Conservation (phyloP, 2,329 filamentous ascomycete species). For the Neoarthrinium moseri region DNA sequence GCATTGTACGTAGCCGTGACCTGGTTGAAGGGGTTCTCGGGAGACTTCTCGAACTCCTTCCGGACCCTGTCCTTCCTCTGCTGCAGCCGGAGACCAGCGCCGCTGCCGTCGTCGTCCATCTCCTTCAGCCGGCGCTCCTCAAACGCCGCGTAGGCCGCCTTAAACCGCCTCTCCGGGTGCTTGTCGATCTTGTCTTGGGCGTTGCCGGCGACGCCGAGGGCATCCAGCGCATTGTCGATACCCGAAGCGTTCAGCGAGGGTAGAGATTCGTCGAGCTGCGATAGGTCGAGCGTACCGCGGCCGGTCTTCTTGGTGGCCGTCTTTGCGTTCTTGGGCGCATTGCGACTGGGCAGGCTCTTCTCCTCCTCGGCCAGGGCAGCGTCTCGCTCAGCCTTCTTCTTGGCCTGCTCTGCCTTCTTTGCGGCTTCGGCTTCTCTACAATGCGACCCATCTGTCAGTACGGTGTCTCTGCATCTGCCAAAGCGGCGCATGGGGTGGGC, state of each 20-base stretch:
- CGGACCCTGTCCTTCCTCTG: slow-evolving; percentile 81
- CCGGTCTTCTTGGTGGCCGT: slow-evolving; percentile 63
- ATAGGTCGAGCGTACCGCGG: slow-evolving; percentile 67
- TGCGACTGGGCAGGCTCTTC: slow-evolving; percentile 55
- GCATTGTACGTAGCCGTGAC: slow-evolving; percentile 74
- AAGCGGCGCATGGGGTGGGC: too few relatives aligned
- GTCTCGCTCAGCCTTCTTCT: slow-evolving; percentile 91
- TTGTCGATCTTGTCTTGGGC: slow-evolving; percentile 73
- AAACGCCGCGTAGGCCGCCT: slow-evolving; percentile 80
- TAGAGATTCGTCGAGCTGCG: slow-evolving; percentile 67
- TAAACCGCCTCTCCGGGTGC: slow-evolving; percentile 84
- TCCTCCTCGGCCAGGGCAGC: slow-evolving; percentile 84
- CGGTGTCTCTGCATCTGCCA: too few relatives aligned
- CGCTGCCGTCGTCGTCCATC: slow-evolving; percentile 77
- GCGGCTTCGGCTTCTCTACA: slow-evolving; percentile 77
- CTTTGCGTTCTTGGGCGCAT: slow-evolving; percentile 66
- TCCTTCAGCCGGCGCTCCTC: slow-evolving; percentile 80
- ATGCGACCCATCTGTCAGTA: neutral
- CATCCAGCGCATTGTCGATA: slow-evolving; percentile 92
- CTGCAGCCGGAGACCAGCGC: slow-evolving; percentile 71
- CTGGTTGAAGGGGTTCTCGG: slow-evolving; percentile 95
- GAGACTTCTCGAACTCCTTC: slow-evolving; percentile 93
- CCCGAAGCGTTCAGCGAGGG: slow-evolving; percentile 74
- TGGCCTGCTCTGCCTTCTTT: slow-evolving; percentile 77
- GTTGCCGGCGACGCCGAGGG: slow-evolving; percentile 64